These are phyloP conservation scores for Apiotrichum akiyoshidainum DNA, from an alignment of 1,284 basidiomycete genomes.

Conservation along the genomic window DNA sequence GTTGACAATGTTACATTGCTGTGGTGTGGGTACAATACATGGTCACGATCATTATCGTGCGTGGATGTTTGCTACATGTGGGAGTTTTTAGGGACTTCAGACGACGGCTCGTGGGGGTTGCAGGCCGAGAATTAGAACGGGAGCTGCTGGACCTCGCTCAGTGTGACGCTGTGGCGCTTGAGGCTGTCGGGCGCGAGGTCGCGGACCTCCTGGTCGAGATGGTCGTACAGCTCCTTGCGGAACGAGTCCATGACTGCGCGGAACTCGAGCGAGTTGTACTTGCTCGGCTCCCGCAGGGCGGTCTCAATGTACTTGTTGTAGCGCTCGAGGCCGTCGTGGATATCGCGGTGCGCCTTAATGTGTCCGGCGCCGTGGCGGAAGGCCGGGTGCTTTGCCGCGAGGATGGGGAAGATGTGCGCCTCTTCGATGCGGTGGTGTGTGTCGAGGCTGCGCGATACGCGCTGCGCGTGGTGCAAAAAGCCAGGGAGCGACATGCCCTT, in stretches of 20 bases:
- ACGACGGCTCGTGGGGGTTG: no score
- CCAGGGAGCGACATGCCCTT: constrained; percentile 1
- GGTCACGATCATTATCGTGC: no score
- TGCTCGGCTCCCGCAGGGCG: constrained; percentile 54
- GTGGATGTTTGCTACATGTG: no score
- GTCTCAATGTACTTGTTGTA: constrained; percentile 57
- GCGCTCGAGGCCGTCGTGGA: constrained; percentile 63
- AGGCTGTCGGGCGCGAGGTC: constrained; percentile 63
- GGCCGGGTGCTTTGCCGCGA: constrained; percentile 61
- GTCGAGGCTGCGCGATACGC: constrained; percentile 53
- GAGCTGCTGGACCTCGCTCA: constrained; percentile 59
- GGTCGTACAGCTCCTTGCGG: constrained; percentile 60
- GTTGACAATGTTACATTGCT: no score
- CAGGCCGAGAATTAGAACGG: constrained; percentile 51
- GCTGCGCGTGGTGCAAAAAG: constrained; percentile 6
- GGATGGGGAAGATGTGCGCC: constrained; percentile 61
- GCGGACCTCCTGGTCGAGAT: constrained; percentile 66
- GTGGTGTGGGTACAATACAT: no score
- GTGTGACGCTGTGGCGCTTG: constrained; percentile 60
- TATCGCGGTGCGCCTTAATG: constrained; percentile 60
- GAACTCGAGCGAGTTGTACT: constrained; percentile 62
- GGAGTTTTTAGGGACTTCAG: no score
- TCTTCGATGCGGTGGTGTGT: constrained; percentile 64
- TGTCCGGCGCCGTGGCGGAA: constrained; percentile 57
- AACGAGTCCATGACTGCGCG: constrained; percentile 62